Evolutionary conservation across 345 rosid genomes (phyloP), one percentile per base, ranked within the genome.

Genomic region (Ceriops tagal): DNA sequence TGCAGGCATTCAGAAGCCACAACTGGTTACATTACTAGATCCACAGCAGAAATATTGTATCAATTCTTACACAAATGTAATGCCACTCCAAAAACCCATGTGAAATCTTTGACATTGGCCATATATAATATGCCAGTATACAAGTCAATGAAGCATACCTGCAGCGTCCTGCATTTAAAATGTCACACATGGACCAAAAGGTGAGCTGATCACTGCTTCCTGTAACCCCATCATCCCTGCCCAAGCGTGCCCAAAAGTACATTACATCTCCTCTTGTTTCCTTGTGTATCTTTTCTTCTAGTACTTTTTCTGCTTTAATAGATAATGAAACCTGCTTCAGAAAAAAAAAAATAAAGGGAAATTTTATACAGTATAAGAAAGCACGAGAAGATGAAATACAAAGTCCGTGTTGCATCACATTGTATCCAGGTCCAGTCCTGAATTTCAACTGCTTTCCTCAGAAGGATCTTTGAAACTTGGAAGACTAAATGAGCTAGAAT

Each of bases 171-270:
- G 70, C 80, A 72, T 77, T 77, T 60, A 77, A 59, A 28, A 69
- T 43, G 67, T 77, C 80, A 60, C 80, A 77, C 71, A 77, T 68
- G 37, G 80, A 72, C 80, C 80, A 77, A 57, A 77, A 77, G 5
- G 73, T 59, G 8, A 73, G 74, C n/a, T 68, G 53, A 32, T 28
- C 51, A 52, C 55, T 68, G 67, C 63, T 53, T 53, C 71, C 71
- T 5, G 62, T 62, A 56, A 68, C 73, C 58, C 69, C 76, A 59
- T 53, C 22, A 69, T 63, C 73, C 67, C 53, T 65, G 59, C 63
- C 77, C 39, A 77, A 51, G 43, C 34, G 37, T 37, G 77, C 71
- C 80, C 80, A 77, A 22, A 72, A 77, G 71, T 77, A 77, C 37
- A 77, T 60, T 53, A 72, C 80, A 64, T 72, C 77, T 58, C 73